A percentile compares a stretch with the other conserved stretches of the same genome.
Evolutionary conservation across 768 basidiomycete species (phyloP).

Genomic region (Antrodiella citrinella): DNA sequence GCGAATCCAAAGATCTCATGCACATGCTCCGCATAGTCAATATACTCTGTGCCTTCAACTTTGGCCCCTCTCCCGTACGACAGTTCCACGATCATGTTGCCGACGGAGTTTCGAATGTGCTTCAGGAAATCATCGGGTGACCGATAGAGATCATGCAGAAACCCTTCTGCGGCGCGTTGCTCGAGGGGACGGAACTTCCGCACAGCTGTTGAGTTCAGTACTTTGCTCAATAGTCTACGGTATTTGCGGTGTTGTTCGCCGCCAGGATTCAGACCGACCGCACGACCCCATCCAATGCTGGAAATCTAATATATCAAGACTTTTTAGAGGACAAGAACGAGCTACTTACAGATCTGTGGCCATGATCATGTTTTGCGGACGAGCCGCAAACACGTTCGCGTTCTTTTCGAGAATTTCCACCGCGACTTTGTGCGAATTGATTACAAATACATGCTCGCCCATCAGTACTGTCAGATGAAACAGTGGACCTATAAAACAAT

Average conservation of each 20-base stretch:
- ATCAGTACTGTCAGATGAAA: neutral
- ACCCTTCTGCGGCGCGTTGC: neutral
- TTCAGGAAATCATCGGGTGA: slow-evolving; percentile 1
- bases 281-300: slow-evolving; percentile 4
- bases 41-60: slow-evolving; percentile 9
- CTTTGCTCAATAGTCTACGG: neutral
- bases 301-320: neutral
- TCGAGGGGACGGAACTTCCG: neutral
- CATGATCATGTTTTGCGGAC: slow-evolving; percentile 6
- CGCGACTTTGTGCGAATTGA: slow-evolving; percentile 4
- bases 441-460: neutral
- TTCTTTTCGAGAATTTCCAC: slow-evolving; percentile 6
- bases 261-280: neutral
- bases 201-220: slow-evolving; percentile 1
- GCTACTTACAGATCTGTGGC: neutral
- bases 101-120: slow-evolving; percentile 3
- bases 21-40: slow-evolving; percentile 10
- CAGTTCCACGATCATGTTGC: slow-evolving; percentile 8
- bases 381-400: slow-evolving; percentile 1
- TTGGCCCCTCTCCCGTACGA: slow-evolving; percentile 12
- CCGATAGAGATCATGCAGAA: neutral
- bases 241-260: slow-evolving; percentile 6
- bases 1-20: slow-evolving; percentile 4
- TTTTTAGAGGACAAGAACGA: neutral
- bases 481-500: slow-evolving; percentile 1